Evolutionary conservation across 805 yeast species (phyloP), one percentile per base, ranked within the genome.

Genomic region (Candida ponderosae): DNA sequence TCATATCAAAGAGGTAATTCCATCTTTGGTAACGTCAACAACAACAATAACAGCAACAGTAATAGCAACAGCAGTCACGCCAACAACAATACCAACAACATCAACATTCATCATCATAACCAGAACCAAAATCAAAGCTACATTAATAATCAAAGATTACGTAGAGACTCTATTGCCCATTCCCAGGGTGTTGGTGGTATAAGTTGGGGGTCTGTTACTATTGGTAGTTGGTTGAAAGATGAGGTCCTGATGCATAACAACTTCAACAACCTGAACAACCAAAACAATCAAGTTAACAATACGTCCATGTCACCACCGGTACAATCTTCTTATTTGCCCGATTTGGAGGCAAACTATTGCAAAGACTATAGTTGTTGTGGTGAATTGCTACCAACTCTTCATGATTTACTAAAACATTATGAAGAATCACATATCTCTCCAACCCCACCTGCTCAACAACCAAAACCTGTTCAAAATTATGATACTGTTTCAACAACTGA

Each of bases 111-210:
- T 13, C 6, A 13, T 27, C 14, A n/a, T 27, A 14, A 7, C 16
- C 19, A 17, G 16, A 29, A n/a, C 7, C 31, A 16, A 11, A 16
- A 11, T 15, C 35, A 32, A 18, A 42, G 32, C 23, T 31, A 38
- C 31, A 19, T 32, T 13, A 50, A 44, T 42, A 52, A 45, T 40
- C 62, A 67, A n/a, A 59, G 78, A 44, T 74, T 88, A 44, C 75
- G 95, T 54, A 70, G 97, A 45, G 97, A 90, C 51, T 79, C 89
- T 40, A 78, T 93, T 40, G 96, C 97, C 23, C 97, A 90, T 57
- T 82, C 96, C 3, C 96, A 87, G 57, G 97, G 97, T 10, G 85
- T 93, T 81, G 97, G 97, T 32, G 98, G 97, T 33, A 84, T 90
- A 26, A 81, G 95, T 8, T 90, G 97, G 96, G 97, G 97, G 18